These are phyloP conservation scores for Colletotrichum spaethianum DNA, from an alignment of 2,329 filamentous ascomycete species.

Conservation along the genomic window DNA sequence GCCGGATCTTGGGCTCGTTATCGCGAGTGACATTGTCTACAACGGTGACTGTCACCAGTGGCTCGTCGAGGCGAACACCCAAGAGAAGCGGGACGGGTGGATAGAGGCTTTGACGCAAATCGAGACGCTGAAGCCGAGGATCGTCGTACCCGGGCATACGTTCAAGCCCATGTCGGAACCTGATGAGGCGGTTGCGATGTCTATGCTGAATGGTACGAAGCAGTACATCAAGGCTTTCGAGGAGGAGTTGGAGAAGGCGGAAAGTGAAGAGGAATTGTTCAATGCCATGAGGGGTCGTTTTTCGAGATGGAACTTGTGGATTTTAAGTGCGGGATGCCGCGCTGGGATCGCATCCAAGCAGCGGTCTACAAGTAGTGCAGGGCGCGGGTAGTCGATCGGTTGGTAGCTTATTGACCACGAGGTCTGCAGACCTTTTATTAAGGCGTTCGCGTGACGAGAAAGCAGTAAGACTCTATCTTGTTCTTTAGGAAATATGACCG, in stretches of 20 bases:
- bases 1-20: neutral
- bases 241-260: conserved; percentile 11
- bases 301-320: neutral
- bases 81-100: conserved; percentile 10
- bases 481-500: neutral
- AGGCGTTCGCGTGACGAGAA: neutral
- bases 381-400: neutral
- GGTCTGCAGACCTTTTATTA: neutral
- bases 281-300: neutral
- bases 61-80: conserved; percentile 13
- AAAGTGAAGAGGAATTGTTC: conserved; percentile 2
- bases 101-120: neutral
- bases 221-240: conserved; percentile 11
- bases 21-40: conserved; percentile 14
- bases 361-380: neutral
- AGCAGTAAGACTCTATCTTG: neutral
- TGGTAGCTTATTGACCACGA: neutral
- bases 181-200: neutral
- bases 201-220: conserved; percentile 1
- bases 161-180: conserved; percentile 5
- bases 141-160: conserved; percentile 9
- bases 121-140: neutral
- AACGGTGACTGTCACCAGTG: conserved; percentile 15
- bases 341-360: neutral
- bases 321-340: neutral